phyloP scores from a whole-genome alignment of 108 stramenopile species.

The Cyclotella cryptica region DNA sequence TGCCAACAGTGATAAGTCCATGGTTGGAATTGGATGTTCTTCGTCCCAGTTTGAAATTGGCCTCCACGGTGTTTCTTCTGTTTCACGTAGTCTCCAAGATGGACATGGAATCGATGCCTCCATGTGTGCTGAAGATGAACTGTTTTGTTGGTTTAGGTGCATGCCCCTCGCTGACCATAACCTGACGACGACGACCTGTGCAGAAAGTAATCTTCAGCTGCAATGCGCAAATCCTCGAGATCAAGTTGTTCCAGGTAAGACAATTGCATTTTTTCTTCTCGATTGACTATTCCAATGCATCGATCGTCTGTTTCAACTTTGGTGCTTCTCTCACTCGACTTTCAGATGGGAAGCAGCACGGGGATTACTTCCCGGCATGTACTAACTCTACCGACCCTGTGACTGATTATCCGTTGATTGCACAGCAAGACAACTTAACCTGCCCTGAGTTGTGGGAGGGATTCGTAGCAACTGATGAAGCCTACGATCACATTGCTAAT shows the following conservation, averaged over 20 bases:
- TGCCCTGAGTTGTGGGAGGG: constrained; percentile 49
- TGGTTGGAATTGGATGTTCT: constrained; percentile 47
- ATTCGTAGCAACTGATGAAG: constrained; percentile 14
- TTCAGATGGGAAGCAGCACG: constrained; percentile 35
- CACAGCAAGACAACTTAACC: constrained; percentile 29
- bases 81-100: constrained; percentile 51
- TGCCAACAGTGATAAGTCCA: constrained; percentile 3
- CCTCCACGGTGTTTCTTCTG: constrained; percentile 55
- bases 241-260: constrained; percentile 38
- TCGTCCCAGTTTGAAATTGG: constrained; percentile 12
- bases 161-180: constrained; percentile 56
- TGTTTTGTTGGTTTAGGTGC: constrained; percentile 89
- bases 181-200: constrained; percentile 54
- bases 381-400: constrained; percentile 40
- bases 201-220: constrained; percentile 55
- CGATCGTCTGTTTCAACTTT: too few relatives aligned
- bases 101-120: constrained; percentile 10
- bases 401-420: constrained; percentile 34
- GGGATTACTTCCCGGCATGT: constrained; percentile 50
- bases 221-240: constrained; percentile 68
- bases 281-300: too few relatives aligned
- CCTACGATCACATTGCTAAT: constrained; percentile 23
- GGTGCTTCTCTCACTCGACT: too few relatives aligned
- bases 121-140: constrained; percentile 61
- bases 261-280: too few relatives aligned